phyloP scores from a whole-genome alignment of 2,329 filamentous ascomycete genomes.

The Westerdykella ornata region DNA sequence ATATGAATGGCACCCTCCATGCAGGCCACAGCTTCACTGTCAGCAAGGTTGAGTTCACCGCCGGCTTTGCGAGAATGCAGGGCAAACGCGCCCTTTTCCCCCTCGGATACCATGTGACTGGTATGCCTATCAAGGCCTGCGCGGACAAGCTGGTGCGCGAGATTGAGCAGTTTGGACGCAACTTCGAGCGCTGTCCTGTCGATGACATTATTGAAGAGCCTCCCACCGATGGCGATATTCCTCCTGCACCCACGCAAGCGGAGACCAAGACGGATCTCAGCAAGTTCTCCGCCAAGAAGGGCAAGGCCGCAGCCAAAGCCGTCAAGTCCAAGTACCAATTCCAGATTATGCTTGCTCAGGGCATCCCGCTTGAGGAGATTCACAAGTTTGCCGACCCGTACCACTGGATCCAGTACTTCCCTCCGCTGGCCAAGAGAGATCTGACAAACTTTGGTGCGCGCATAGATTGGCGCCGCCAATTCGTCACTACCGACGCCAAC shows the following conservation, averaged over 20 bases:
- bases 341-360: constrained; percentile 87
- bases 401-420: constrained; percentile 90
- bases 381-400: constrained; percentile 87
- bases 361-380: constrained; percentile 81
- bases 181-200: constrained; percentile 66
- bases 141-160: constrained; percentile 92
- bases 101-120: constrained; percentile 91
- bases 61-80: constrained; percentile 81
- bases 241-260: constrained; percentile 56
- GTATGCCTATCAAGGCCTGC: constrained; percentile 90
- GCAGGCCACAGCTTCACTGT: constrained; percentile 89
- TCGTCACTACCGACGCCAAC: constrained; percentile 94
- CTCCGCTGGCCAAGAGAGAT: constrained; percentile 70
- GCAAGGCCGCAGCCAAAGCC: constrained; percentile 80
- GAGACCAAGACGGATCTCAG: constrained; percentile 71
- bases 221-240: constrained; percentile 39
- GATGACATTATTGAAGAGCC: constrained; percentile 42
- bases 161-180: constrained; percentile 77
- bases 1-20: constrained; percentile 55
- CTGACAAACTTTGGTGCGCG: constrained; percentile 76
- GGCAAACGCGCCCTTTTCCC: constrained; percentile 84
- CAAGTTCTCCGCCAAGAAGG: constrained; percentile 75
- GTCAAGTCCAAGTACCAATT: constrained; percentile 95
- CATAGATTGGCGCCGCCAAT: constrained; percentile 87
- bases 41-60: constrained; percentile 87